phyloP scores from a whole-genome alignment of 106 monocot genomes.

The Apostasia shenzhenica region DNA sequence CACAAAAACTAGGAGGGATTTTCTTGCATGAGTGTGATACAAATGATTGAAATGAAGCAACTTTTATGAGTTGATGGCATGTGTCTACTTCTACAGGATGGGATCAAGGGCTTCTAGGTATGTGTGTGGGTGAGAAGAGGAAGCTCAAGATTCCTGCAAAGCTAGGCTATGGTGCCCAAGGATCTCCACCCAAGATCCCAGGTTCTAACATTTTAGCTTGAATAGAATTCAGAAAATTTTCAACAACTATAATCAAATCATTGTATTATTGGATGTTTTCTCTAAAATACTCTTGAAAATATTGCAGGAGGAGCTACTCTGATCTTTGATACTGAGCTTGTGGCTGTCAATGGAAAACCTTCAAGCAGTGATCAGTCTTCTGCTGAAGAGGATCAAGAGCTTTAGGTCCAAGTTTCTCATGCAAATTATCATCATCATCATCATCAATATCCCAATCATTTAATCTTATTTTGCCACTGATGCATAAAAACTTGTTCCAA shows the following conservation, averaged over 20 bases:
- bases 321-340: slow-evolving; percentile 91
- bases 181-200: slow-evolving; percentile 73
- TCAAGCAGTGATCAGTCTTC: slow-evolving; percentile 13
- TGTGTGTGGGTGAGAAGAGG: slow-evolving; percentile 94
- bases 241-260: background rate
- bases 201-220: slow-evolving; percentile 20
- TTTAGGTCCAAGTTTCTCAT: slow-evolving; percentile 15
- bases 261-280: background rate
- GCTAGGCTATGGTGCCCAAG: slow-evolving; percentile 86
- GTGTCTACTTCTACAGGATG: slow-evolving; percentile 40
- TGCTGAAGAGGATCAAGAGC: slow-evolving; percentile 7
- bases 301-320: slow-evolving; percentile 88
- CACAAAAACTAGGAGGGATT: too few species aligned
- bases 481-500: too few species aligned
- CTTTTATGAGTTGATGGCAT: background rate
- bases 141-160: slow-evolving; percentile 98
- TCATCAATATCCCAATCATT: too few species aligned
- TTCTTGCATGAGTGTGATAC: too few species aligned
- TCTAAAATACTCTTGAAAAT: background rate
- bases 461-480: too few species aligned
- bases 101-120: slow-evolving; percentile 95
- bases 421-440: too few species aligned
- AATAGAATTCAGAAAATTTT: slow-evolving; percentile 1
- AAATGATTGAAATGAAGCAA: background rate
- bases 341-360: slow-evolving; percentile 80